Percentiles rank a stretch among this genome's conserved stretches.
Conservation (phyloP, 177 flowering plant genomes). For the Vitis hybrid region DNA sequence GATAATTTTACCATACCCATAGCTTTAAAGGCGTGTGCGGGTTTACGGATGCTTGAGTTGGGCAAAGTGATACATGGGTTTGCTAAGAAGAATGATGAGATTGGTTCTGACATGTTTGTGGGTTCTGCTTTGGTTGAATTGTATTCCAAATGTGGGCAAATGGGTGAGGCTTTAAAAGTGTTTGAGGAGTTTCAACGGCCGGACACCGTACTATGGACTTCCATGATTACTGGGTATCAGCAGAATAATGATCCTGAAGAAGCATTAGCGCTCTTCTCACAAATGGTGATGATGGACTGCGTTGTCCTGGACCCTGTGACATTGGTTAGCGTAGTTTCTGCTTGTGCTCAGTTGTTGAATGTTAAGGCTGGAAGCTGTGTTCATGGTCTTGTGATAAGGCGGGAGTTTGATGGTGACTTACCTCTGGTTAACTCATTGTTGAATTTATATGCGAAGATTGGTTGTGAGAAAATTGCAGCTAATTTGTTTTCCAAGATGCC, state of each 20-base stretch:
- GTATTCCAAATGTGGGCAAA: conserved; percentile 51
- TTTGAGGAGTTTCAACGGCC: conserved; percentile 48
- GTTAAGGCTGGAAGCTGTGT: conserved; percentile 41
- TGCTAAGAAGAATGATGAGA: conserved; percentile 30
- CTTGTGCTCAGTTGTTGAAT: conserved; percentile 37
- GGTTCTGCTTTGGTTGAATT: conserved; percentile 56
- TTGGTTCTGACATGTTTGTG: conserved; percentile 44
- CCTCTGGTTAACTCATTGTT: conserved; percentile 47
- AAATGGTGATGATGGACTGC: conserved; percentile 34
- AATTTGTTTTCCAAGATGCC: conserved; percentile 43
- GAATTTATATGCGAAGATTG: conserved; percentile 57
- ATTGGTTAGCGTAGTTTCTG: conserved; percentile 58
- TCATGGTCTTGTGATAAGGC: conserved; percentile 45
- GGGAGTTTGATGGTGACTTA: conserved; percentile 30
- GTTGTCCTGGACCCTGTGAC: conserved; percentile 39
- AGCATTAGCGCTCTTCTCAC: conserved; percentile 43
- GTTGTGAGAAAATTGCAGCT: conserved; percentile 30
- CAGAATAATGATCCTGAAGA: conserved; percentile 37
- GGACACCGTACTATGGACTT: conserved; percentile 64
- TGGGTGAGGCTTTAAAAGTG: conserved; percentile 45
- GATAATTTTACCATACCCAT: conserved; percentile 42
- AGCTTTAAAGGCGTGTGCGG: conserved; percentile 56
- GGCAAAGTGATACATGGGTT: conserved; percentile 57
- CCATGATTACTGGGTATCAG: conserved; percentile 56
- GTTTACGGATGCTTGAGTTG: conserved; percentile 20